phyloP scores from a whole-genome alignment of 2,329 filamentous ascomycete species.

The Helminthosporium solani region DNA sequence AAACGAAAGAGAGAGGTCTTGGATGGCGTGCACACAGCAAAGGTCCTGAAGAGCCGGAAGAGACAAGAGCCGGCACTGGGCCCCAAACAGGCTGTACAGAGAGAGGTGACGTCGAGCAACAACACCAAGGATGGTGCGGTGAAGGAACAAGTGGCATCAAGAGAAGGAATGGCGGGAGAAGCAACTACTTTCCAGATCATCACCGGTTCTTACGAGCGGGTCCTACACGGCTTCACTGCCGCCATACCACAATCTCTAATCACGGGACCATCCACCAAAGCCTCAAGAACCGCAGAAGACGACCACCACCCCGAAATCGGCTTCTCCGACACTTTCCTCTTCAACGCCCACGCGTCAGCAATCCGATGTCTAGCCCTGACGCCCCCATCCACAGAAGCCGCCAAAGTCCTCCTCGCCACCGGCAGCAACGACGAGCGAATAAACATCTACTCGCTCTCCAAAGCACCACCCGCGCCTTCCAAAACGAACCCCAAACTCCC shows the following conservation, averaged over 20 bases:
- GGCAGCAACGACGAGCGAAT: conserved; percentile 92
- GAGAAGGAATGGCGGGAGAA: conserved; percentile 10
- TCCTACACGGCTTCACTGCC: conserved; percentile 88
- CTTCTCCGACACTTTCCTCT: conserved; percentile 92
- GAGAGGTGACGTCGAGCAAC: conserved; percentile 16
- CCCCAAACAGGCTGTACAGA: conserved; percentile 19
- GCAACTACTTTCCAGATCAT: conserved; percentile 73
- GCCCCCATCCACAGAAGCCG: conserved; percentile 63
- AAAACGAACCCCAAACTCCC: conserved; percentile 60
- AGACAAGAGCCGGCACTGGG: conserved; percentile 23
- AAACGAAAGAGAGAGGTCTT: conserved; percentile 39
- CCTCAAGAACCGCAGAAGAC: conserved; percentile 12
- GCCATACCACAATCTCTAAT: conserved; percentile 53
- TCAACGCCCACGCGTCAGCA: conserved; percentile 87
- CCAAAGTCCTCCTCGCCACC: conserved; percentile 85
- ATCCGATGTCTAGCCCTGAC: conserved; percentile 89
- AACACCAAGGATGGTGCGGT: conserved; percentile 17
- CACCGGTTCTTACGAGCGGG: conserved; percentile 89
- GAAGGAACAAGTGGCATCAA: not conserved
- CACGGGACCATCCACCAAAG: conserved; percentile 29
- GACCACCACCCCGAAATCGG: conserved; percentile 48
- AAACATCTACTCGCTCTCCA: conserved; percentile 88
- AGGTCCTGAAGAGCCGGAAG: conserved; percentile 30
- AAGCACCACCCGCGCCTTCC: conserved; percentile 56
- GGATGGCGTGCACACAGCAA: conserved; percentile 18